These are phyloP conservation scores for Tillandsia leiboldiana DNA, from an alignment of 176 grass and related monocot genomes.

Conservation along the genomic window DNA sequence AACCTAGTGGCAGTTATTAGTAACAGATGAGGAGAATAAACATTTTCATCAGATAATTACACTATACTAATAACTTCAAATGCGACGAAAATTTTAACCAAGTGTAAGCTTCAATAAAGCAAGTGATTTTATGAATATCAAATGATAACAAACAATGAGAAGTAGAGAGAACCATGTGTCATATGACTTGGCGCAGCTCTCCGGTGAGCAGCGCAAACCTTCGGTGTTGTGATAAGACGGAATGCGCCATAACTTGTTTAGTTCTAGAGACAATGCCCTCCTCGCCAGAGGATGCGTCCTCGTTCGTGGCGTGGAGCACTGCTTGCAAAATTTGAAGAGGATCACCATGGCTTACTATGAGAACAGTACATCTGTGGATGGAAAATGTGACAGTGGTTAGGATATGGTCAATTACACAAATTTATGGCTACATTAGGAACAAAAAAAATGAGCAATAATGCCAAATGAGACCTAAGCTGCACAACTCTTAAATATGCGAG, in stretches of 20 bases:
- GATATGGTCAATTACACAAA: background rate
- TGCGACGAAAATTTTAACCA: no score
- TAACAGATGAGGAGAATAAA: no score
- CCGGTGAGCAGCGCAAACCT: constrained; percentile 58
- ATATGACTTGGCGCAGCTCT: constrained; percentile 48
- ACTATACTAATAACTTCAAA: no score
- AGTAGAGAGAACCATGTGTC: background rate
- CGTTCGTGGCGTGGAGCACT: constrained; percentile 39
- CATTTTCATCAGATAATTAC: no score
- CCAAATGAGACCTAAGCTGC: no score
- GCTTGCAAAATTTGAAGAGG: constrained; percentile 85
- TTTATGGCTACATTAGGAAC: no score
- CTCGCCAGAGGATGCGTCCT: constrained; percentile 26
- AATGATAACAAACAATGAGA: background rate
- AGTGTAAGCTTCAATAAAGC: no score
- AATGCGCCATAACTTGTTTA: constrained; percentile 11
- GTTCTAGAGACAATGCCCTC: constrained; percentile 23
- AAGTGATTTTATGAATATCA: no score
- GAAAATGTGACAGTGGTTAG: background rate
- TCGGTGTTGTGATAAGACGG: constrained; percentile 48
- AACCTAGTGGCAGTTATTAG: no score
- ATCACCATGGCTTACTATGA: constrained; percentile 84
- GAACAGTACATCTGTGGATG: constrained; percentile 36
- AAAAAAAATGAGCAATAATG: no score
- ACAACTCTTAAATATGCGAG: no score